phyloP scores from a whole-genome alignment of 768 basidiomycete genomes.

The Leccinum disarticulatum region DNA sequence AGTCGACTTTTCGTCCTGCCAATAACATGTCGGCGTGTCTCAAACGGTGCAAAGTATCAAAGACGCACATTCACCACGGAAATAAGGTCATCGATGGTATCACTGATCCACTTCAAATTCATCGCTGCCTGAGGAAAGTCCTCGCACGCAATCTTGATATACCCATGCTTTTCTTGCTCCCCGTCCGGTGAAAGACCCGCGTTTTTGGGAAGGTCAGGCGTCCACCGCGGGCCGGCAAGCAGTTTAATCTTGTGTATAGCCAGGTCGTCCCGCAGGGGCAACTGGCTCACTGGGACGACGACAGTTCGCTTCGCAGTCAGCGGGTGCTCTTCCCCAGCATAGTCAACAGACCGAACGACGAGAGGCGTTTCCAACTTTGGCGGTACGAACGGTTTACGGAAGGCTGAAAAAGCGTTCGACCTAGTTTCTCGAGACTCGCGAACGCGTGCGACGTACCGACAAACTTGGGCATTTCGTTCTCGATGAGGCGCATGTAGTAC shows the following conservation, averaged over 20 bases:
- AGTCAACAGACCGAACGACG: constrained; percentile 73
- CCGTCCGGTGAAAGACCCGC: constrained; percentile 51
- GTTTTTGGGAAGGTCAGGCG: constrained; percentile 67
- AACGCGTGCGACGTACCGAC: constrained; percentile 54
- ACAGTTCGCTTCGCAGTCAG: constrained; percentile 68
- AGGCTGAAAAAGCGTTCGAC: constrained; percentile 47
- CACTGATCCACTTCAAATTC: constrained; percentile 96
- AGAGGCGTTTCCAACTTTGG: constrained; percentile 60
- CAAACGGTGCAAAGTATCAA: constrained; percentile 1
- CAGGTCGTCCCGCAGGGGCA: constrained; percentile 62
- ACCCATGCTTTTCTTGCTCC: constrained; percentile 63
- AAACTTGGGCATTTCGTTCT: constrained; percentile 85
- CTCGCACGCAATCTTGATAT: constrained; percentile 89
- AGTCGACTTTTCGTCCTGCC: constrained; percentile 36
- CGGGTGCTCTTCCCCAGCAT: constrained; percentile 75
- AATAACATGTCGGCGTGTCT: constrained; percentile 16
- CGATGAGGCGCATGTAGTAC: constrained; percentile 81
- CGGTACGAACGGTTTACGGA: constrained; percentile 75
- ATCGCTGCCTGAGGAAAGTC: constrained; percentile 76
- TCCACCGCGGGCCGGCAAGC: constrained; percentile 88
- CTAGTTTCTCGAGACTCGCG: constrained; percentile 7
- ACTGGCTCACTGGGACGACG: constrained; percentile 69
- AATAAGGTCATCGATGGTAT: constrained; percentile 76
- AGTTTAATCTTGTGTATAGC: constrained; percentile 86
- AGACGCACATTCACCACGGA: constrained; percentile 80